A percentile compares a stretch with the other conserved stretches of the same genome.
These are phyloP conservation scores for Sarcodon sp. DNA, from an alignment of 768 basidiomycete genomes.

Conservation along the genomic window DNA sequence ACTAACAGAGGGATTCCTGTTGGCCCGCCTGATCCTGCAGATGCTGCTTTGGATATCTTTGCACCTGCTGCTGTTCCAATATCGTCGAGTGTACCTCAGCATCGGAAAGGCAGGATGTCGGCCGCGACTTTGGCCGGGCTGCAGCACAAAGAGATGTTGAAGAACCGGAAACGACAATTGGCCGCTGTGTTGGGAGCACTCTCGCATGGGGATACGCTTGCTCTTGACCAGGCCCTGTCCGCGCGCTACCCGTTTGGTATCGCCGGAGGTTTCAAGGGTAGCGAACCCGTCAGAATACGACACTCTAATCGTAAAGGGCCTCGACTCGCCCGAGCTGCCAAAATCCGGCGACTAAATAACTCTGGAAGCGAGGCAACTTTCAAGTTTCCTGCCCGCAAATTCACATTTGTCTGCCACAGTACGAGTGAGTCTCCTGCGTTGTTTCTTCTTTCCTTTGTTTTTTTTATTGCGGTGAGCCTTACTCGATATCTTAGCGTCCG, in stretches of 20 bases:
- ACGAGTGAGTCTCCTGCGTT: slow-evolving; percentile 49
- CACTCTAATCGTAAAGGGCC: slow-evolving; percentile 42
- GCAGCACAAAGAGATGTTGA: slow-evolving; percentile 66
- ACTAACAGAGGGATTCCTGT: slow-evolving; percentile 13
- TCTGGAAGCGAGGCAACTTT: slow-evolving; percentile 24
- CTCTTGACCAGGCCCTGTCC: slow-evolving; percentile 68
- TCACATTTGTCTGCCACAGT: slow-evolving; percentile 50
- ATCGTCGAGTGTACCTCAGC: background rate
- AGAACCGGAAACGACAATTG: slow-evolving; percentile 55
- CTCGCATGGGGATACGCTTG: slow-evolving; percentile 55
- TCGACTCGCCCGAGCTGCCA: slow-evolving; percentile 32
- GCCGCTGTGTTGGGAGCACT: slow-evolving; percentile 56
- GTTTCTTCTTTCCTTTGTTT: slow-evolving; percentile 10
- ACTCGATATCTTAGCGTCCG: slow-evolving; percentile 40
- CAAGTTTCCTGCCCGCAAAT: slow-evolving; percentile 28
- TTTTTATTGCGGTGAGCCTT: slow-evolving; percentile 1
- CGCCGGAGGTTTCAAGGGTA: slow-evolving; percentile 11
- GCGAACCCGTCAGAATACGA: slow-evolving; percentile 24
- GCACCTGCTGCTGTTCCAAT: no score
- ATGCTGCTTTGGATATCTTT: slow-evolving; percentile 6
- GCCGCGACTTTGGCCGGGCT: slow-evolving; percentile 55
- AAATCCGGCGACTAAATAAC: background rate
- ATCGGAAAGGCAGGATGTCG: slow-evolving; percentile 33
- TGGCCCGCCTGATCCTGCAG: slow-evolving; percentile 13
- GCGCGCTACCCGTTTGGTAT: slow-evolving; percentile 22